Percentiles rank a stretch among this genome's conserved stretches.
Evolutionary conservation across 768 basidiomycete genomes (phyloP).

Genomic region (Tubosaeta sp.): DNA sequence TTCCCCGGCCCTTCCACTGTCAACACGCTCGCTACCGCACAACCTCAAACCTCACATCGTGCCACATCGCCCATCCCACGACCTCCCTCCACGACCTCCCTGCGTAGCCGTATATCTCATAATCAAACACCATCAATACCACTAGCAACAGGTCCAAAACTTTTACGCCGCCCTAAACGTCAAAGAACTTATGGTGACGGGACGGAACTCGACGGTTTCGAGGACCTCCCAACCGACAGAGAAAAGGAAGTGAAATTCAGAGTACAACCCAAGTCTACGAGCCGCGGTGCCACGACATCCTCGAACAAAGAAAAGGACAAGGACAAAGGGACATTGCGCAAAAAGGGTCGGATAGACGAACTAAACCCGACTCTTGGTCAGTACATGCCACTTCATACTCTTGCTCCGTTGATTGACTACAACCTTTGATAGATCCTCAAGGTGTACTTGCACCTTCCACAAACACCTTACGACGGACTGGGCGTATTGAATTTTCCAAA

Average conservation of each 20-base stretch:
- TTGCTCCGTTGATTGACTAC: neutral
- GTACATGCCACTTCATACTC: slow-evolving; percentile 15
- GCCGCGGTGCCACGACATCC: slow-evolving; percentile 47
- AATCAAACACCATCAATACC: slow-evolving; percentile 31
- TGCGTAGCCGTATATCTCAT: slow-evolving; percentile 33
- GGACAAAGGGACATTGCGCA: slow-evolving; percentile 56
- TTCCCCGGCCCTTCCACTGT: slow-evolving; percentile 50
- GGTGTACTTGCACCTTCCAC: slow-evolving; percentile 39
- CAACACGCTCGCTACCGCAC: slow-evolving; percentile 15
- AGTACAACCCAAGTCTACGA: slow-evolving; percentile 69
- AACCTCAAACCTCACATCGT: slow-evolving; percentile 38
- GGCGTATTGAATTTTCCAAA: slow-evolving; percentile 53
- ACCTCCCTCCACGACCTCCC: slow-evolving; percentile 54
- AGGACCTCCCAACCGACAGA: slow-evolving; percentile 82
- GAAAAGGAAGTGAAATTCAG: slow-evolving; percentile 75
- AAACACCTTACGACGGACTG: slow-evolving; percentile 54
- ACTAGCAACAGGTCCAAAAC: slow-evolving; percentile 52
- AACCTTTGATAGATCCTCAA: slow-evolving; percentile 14
- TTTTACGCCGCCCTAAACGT: slow-evolving; percentile 75
- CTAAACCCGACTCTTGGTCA: slow-evolving; percentile 38
- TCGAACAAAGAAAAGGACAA: slow-evolving; percentile 33
- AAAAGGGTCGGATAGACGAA: slow-evolving; percentile 49
- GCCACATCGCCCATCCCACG: slow-evolving; percentile 58
- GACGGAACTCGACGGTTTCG: slow-evolving; percentile 83
- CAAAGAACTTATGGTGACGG: slow-evolving; percentile 78